Evolutionary conservation across 148 eudicot genomes (phyloP).

Genomic region (Mesembryanthemum crystallinum): DNA sequence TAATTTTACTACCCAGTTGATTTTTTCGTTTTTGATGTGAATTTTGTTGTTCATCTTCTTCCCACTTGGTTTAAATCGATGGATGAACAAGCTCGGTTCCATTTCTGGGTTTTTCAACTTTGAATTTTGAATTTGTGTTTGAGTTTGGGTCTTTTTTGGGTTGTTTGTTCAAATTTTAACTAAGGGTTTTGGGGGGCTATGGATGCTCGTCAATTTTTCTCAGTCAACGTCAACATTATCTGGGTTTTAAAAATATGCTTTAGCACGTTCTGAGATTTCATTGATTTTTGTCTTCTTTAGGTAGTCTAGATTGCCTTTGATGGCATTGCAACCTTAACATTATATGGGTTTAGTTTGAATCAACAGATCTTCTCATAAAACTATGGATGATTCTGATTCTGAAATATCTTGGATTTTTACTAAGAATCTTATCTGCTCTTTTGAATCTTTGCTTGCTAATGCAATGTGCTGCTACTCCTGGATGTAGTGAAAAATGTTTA

Average conservation of each 20-base stretch:
- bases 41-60: background rate
- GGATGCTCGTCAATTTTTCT: background rate
- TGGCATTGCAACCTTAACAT: background rate
- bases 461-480: background rate
- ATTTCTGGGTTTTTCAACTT: conserved; percentile 8
- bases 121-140: conserved; percentile 23
- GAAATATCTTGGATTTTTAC: background rate
- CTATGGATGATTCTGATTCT: background rate
- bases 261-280: background rate
- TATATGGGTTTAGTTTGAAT: conserved; percentile 5
- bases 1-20: background rate
- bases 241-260: background rate
- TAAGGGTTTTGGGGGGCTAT: conserved; percentile 18
- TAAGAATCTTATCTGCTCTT: no score
- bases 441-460: background rate
- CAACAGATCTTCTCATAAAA: background rate
- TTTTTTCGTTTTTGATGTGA: background rate
- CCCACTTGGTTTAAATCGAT: background rate
- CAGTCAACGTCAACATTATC: background rate
- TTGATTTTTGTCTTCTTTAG: background rate
- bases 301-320: background rate
- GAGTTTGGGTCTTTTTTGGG: conserved; percentile 10
- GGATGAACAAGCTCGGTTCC: conserved; percentile 5
- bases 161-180: background rate
- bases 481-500: conserved; percentile 6